Evolutionary conservation across 108 stramenopile species (phyloP).

Genomic region (Nitzschia sp.): DNA sequence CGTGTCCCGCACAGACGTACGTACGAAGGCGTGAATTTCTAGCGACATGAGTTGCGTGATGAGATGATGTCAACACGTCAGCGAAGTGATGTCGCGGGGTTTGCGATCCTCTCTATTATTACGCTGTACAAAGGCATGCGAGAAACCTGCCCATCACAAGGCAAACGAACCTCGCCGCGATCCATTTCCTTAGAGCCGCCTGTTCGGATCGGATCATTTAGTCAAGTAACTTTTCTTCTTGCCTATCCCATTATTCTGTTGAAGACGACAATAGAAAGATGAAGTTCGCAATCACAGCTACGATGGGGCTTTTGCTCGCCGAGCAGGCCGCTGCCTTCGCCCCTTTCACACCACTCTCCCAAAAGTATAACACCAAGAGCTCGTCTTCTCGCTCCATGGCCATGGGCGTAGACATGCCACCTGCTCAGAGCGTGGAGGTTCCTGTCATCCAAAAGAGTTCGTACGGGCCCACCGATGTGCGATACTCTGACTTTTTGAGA

Average conservation of each 20-base stretch:
- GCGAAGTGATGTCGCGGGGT: too few species aligned
- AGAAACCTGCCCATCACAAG: too few species aligned
- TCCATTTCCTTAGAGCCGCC: too few species aligned
- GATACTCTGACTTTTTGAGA: slow-evolving; percentile 77
- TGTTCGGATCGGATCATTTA: slow-evolving; percentile 12
- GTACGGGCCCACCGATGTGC: slow-evolving; percentile 54
- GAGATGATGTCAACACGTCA: too few species aligned
- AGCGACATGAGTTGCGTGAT: too few species aligned
- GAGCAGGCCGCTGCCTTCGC: slow-evolving; percentile 40
- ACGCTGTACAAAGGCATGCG: too few species aligned
- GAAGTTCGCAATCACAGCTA: slow-evolving; percentile 40
- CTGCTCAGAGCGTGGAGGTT: slow-evolving; percentile 17
- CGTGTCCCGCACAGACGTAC: too few species aligned
- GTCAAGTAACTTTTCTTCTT: too few species aligned
- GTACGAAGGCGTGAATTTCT: too few species aligned
- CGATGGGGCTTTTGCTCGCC: slow-evolving; percentile 31
- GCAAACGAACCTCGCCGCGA: too few species aligned
- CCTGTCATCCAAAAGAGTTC: slow-evolving; percentile 45
- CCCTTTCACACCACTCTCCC: slow-evolving; percentile 22
- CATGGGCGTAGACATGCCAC: slow-evolving; percentile 32
- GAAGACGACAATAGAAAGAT: slow-evolving; percentile 5
- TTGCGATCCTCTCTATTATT: too few species aligned
- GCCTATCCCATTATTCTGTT: not conserved
- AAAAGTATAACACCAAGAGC: not conserved
- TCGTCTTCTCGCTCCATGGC: slow-evolving; percentile 26